Evolutionary conservation across 331 rosid species (phyloP).

Genomic region (Ulmus americana): DNA sequence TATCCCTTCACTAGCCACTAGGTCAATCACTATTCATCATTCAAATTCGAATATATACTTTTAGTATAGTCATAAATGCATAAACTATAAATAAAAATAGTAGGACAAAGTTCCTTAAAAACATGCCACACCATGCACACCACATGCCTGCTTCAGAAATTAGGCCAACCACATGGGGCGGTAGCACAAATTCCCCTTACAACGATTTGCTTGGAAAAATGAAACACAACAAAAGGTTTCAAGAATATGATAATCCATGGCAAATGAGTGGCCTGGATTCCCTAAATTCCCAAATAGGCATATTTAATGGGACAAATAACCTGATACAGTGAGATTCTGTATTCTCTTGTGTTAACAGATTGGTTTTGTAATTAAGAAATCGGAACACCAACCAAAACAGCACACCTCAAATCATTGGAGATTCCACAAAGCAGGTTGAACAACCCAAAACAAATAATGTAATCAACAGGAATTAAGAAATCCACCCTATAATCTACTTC

Average conservation of each 20-base stretch:
- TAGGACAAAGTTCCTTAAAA: not conserved
- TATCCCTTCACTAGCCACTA: too few relatives aligned
- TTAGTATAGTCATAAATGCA: not conserved
- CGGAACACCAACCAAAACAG: constrained; percentile 17
- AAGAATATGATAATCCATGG: constrained; percentile 1
- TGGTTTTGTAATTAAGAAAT: constrained; percentile 18
- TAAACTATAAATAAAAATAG: not conserved
- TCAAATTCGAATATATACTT: not conserved
- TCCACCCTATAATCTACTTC: constrained; percentile 8
- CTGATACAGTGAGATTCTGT: constrained; percentile 43
- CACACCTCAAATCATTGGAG: constrained; percentile 27
- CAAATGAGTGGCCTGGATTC: constrained; percentile 17
- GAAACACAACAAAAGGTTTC: not conserved
- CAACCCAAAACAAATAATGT: constrained; percentile 6
- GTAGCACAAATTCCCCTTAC: not conserved
- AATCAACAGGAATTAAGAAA: not conserved
- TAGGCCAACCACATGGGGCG: constrained; percentile 21
- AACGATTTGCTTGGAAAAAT: not conserved
- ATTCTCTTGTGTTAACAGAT: constrained; percentile 16
- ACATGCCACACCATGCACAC: constrained; percentile 21
- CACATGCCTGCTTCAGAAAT: constrained; percentile 19
- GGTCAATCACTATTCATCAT: too few relatives aligned
- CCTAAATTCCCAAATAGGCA: constrained; percentile 19
- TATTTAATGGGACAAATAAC: constrained; percentile 22
- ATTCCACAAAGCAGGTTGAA: not conserved